These are phyloP conservation scores for Tylopilus plumbeoviolaceoides DNA, from an alignment of 768 basidiomycete species.

Conservation along the genomic window DNA sequence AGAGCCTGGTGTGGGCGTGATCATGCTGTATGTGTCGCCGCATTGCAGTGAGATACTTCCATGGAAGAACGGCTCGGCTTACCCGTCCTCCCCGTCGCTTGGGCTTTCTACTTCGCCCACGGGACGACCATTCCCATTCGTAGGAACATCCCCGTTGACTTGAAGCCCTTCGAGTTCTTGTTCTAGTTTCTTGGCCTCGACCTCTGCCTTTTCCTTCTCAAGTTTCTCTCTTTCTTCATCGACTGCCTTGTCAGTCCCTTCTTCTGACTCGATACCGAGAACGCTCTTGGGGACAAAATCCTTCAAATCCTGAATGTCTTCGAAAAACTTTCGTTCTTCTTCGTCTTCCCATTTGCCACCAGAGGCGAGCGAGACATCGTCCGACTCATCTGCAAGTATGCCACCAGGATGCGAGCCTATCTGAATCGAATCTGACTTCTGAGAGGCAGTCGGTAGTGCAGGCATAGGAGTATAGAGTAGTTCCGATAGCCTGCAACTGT, in stretches of 20 bases:
- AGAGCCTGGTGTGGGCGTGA: constrained; percentile 66
- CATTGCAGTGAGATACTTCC: constrained; percentile 37
- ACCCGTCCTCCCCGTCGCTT: constrained; percentile 31
- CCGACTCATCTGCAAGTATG: constrained; percentile 48
- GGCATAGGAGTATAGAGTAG: constrained; percentile 83
- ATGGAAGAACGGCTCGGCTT: constrained; percentile 3
- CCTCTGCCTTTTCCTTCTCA: constrained; percentile 54
- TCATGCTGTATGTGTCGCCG: constrained; percentile 32
- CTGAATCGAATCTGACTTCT: constrained; percentile 77
- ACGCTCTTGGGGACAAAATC: constrained; percentile 89
- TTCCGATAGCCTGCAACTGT: constrained; percentile 70
- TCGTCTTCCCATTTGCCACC: constrained; percentile 98
- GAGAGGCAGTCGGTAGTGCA: constrained; percentile 73
- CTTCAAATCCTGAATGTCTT: constrained; percentile 86
- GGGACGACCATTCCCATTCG: constrained; percentile 19
- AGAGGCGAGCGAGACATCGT: constrained; percentile 44
- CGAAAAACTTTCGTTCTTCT: constrained; percentile 91
- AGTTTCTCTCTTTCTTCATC: constrained; percentile 45
- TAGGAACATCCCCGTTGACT: constrained; percentile 29
- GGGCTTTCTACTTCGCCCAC: constrained; percentile 11
- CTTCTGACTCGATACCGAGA: constrained; percentile 59
- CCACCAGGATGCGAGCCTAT: constrained; percentile 53
- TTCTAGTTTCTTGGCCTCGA: constrained; percentile 70
- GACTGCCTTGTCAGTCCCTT: constrained; percentile 37
- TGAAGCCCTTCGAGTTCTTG: constrained; percentile 69